phyloP scores from a whole-genome alignment of 2,329 filamentous ascomycete genomes.

The Neonectria coccinea region DNA sequence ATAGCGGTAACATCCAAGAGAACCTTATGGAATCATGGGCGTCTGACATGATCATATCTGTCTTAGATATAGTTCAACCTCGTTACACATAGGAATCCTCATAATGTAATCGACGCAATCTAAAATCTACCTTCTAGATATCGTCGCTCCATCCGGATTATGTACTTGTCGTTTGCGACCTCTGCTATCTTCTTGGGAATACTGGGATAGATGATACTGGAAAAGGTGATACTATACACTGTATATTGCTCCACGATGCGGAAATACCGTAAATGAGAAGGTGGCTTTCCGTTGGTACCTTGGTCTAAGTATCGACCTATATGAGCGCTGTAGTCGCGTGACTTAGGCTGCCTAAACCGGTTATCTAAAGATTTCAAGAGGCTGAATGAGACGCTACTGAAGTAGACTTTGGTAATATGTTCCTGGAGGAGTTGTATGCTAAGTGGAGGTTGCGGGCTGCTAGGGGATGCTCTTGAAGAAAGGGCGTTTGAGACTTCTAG shows the following conservation, averaged over 20 bases:
- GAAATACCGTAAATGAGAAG: constrained; percentile 4
- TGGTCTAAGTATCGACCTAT: not conserved
- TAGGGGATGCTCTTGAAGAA: too few relatives aligned
- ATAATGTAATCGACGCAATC: too few relatives aligned
- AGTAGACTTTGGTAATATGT: not conserved
- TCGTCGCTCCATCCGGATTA: constrained; percentile 30
- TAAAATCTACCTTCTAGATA: not conserved
- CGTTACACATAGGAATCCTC: too few relatives aligned
- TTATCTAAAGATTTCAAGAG: not conserved
- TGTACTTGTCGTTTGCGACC: constrained; percentile 18
- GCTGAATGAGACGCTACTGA: not conserved
- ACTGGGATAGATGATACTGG: constrained; percentile 22
- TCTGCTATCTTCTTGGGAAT: constrained; percentile 21
- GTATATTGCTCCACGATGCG: constrained; percentile 14
- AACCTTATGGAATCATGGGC: too few relatives aligned
- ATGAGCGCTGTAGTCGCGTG: not conserved
- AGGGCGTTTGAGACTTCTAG: too few relatives aligned
- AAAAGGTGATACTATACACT: constrained; percentile 16
- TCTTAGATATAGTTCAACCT: too few relatives aligned
- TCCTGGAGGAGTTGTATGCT: too few relatives aligned
- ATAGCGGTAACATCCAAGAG: too few relatives aligned
- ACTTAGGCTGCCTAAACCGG: not conserved
- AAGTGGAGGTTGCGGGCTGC: too few relatives aligned
- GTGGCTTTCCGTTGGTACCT: not conserved
- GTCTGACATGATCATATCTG: too few relatives aligned